These are phyloP conservation scores for Triticum urartu DNA, from an alignment of 176 grass and related monocot species.

Conservation along the genomic window DNA sequence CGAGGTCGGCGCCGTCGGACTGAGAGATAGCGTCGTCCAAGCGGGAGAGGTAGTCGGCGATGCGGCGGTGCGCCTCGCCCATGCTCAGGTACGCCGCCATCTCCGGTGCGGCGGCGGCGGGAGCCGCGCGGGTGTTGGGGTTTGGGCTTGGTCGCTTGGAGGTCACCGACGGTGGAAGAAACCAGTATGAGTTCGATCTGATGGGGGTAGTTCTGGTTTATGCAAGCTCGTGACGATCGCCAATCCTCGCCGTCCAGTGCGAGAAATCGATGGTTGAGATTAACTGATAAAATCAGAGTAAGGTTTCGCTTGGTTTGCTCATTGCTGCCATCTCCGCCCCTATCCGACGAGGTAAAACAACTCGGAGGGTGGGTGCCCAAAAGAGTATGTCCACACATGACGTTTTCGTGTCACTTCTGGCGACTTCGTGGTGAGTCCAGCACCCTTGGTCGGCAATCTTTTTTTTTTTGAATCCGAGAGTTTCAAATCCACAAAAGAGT, in stretches of 20 bases:
- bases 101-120: background rate
- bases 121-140: background rate
- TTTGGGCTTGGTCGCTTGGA: background rate
- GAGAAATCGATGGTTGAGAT: conserved; percentile 14
- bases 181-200: background rate
- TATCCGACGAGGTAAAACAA: no score
- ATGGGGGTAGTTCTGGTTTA: background rate
- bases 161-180: conserved; percentile 13
- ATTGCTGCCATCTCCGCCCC: background rate
- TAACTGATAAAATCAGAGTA: background rate
- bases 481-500: no score
- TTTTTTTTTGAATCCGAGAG: no score
- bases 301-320: no score
- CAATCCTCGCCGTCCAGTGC: conserved; percentile 8
- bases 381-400: no score
- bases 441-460: no score
- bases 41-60: conserved; percentile 58
- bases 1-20: conserved; percentile 40
- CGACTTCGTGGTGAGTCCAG: no score
- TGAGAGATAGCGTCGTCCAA: conserved; percentile 56
- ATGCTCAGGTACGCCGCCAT: conserved; percentile 81
- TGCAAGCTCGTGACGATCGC: background rate
- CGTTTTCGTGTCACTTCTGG: no score
- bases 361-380: no score
- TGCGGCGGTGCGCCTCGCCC: conserved; percentile 87